Base-by-base conservation (phyloP, 2,329 filamentous ascomycete species). In the Cercospora beticola region DNA sequence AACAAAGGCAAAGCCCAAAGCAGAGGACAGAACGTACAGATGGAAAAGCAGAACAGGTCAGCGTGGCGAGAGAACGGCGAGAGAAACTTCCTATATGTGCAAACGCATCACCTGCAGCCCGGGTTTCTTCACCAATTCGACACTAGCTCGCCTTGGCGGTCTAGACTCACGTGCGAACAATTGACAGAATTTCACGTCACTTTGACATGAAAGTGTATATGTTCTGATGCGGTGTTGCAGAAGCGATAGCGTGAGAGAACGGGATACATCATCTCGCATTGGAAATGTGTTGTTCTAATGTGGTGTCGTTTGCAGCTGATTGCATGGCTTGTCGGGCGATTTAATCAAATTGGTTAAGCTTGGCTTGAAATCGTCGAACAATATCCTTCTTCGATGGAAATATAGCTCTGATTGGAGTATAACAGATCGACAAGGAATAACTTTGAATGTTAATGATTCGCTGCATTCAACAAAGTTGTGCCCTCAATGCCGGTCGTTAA, bases 71-170 rank as follows among this genome's bases (percentile, higher is more conserved):
- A 30, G 23, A 5, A 28, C 9, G 28, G 49, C 49, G 49, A 54
- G 49, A 54, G 49, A 54, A 28, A 54, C 49, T 54, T 58, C 31
- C 56, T 58, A 58, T 36, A 58, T 58, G 56, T 58, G 56, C 28
- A 58, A 23, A 36, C 56, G 56, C 56, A 58, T 58, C 26, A 58
- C 30, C 30, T 58, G 56, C 56, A 58, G 56, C 56, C 56, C 56
- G 56, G 56, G 56, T 58, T 58, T 58, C 56, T 58, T 58, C 28
- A 36, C 56, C 56, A 30, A 16, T 58, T 58, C 16, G 56, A 58
- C n/a, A n/a, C 28, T 58, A 58, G 56, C 28, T 58, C 28, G 31
- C 21, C 56, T 58, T 58, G 56, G 56, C 56, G 10, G 23, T 36
- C 23, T 18, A 33, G 31, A 21, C 18, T 33, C 56, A 58, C 28